Percentiles rank a stretch among this genome's conserved stretches.
Conservation (phyloP, 257 asterid genomes). For the Solanum neorickii region DNA sequence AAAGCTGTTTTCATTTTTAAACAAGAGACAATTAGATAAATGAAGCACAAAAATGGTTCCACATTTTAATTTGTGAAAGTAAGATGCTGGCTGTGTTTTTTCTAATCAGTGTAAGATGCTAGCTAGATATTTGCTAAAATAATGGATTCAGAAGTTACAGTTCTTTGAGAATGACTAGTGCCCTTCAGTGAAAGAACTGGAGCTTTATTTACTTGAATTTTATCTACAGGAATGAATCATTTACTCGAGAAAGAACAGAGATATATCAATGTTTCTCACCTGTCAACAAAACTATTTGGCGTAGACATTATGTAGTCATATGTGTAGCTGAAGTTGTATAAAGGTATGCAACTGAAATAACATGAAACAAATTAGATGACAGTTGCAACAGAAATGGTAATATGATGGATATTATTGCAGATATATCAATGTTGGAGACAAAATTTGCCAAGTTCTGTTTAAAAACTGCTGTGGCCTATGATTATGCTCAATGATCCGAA, state of each 20-base stretch:
- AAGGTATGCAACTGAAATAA: constrained; percentile 86
- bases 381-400: neutral
- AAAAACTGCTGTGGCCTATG: neutral
- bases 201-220: neutral
- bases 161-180: neutral
- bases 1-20: constrained; percentile 47
- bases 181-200: neutral
- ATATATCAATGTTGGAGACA: neutral
- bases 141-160: neutral
- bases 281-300: constrained; percentile 86
- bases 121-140: neutral
- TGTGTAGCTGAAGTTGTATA: constrained; percentile 89
- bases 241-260: neutral
- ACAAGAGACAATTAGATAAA: neutral
- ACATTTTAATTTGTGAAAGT: neutral
- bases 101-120: neutral
- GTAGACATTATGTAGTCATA: constrained; percentile 86
- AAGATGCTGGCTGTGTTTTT: neutral
- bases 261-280: constrained; percentile 29
- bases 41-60: neutral
- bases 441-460: neutral
- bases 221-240: neutral
- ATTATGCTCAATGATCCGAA: neutral
- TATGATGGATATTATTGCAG: neutral
- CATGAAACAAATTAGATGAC: constrained; percentile 6